Evolutionary conservation across 352 stramenopile species (phyloP), one percentile per base, ranked within the genome.

Genomic region (Phytophthora fragariae): DNA sequence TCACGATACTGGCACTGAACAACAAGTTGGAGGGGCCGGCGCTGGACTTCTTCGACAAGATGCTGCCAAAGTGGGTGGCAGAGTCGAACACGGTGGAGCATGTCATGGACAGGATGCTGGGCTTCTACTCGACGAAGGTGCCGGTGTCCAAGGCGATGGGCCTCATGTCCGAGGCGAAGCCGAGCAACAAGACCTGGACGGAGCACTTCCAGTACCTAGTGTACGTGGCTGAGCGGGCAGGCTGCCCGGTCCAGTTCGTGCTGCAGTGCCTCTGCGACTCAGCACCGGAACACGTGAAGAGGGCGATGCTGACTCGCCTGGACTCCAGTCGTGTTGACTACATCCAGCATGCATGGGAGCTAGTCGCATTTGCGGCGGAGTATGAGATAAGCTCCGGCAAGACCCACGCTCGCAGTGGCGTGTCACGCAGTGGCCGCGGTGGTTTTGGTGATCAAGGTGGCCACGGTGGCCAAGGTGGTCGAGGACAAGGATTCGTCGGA

Each of bases 161-260:
- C 41, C 41, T 49, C 41, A 49, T 49, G 41, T 49, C 41, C 12
- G 41, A 49, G 41, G 1, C 41, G 41, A 49, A 49, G 41, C 41
- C 41, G 41, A 49, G 14, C 41, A 49, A 49, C 41, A 49, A 49
- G 41, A 41, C 41, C 6, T 62, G 63, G 39, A 44, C 44, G 11
- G 62, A 63, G 27, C 54, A 64, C 24, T 70, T 47, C n/a, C 55
- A 70, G 55, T 70, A 56, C 27, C 19, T 70, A 17, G 24, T 60
- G 33, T 27, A n/a, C 10, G 31, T 64, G 8, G 44, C 64, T 1
- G 21, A 57, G 12, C 19, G n/a, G 21, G 31, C 64, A 21, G 50
- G 31, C 10, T 64, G 54, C 31, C 12, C 33, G 3, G 21, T 49
- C 14, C 58, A 21, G 21, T 65, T 65, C 39, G 58, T 65, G 39